A percentile compares a stretch with the other conserved stretches of the same genome.
Conservation (phyloP, 169 alveolate species). For the Cryptosporidium felis region DNA sequence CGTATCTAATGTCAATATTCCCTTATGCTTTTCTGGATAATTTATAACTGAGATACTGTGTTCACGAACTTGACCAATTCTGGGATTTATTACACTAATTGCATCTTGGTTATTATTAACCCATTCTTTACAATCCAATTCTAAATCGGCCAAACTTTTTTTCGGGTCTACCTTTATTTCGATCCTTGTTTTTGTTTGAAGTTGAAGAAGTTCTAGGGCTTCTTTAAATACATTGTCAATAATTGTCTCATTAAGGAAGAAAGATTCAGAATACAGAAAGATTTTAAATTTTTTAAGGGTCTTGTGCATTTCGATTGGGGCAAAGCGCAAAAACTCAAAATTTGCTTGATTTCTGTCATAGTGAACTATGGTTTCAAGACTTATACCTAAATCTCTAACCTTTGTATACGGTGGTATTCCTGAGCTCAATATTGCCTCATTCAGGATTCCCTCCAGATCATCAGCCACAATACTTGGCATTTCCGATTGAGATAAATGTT, state of each 20-base stretch:
- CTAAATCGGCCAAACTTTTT: constrained; percentile 18
- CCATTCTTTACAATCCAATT: constrained; percentile 7
- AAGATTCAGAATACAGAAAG: neutral
- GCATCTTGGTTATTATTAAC: neutral
- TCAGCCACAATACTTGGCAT: neutral
- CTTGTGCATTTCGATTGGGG: constrained; percentile 31
- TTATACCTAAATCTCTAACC: neutral
- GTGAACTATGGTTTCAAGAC: neutral
- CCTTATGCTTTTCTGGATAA: neutral
- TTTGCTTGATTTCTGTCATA: neutral
- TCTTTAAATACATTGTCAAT: neutral
- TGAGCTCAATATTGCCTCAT: neutral
- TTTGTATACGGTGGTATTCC: neutral
- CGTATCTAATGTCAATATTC: neutral
- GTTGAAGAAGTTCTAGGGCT: neutral
- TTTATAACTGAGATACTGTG: constrained; percentile 11
- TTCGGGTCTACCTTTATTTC: neutral
- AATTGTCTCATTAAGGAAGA: constrained; percentile 3
- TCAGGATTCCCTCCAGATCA: neutral
- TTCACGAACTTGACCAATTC: neutral
- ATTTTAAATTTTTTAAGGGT: neutral
- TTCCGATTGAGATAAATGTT: neutral
- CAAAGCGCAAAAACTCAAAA: neutral
- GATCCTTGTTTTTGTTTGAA: neutral
- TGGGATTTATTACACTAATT: neutral